Percentiles rank a stretch among this genome's conserved stretches.
Conservation (phyloP, 2,329 filamentous ascomycete species). For the Hypoxylon sp. region DNA sequence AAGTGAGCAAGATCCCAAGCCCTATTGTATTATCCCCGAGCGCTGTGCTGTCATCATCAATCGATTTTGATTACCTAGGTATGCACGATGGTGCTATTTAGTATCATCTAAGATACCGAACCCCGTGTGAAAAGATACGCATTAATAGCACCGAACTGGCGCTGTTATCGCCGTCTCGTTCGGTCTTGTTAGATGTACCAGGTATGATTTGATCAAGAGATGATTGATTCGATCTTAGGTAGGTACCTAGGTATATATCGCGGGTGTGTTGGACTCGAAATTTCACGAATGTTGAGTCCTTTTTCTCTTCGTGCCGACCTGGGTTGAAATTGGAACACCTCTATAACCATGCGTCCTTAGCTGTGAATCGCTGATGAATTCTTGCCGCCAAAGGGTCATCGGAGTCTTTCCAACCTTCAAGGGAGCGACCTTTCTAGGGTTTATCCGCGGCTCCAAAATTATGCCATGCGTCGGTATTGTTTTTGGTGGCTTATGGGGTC, state of each 20-base stretch:
- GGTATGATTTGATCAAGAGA: neutral
- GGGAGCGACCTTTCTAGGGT: constrained; percentile 1
- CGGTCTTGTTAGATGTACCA: neutral
- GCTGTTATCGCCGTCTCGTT: neutral
- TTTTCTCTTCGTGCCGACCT: neutral
- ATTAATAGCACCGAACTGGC: neutral
- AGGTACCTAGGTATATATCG: too few relatives aligned
- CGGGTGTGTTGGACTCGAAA: neutral
- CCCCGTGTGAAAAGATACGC: neutral
- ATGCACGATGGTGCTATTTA: constrained; percentile 31
- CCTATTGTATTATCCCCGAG: constrained; percentile 28
- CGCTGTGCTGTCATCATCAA: constrained; percentile 23
- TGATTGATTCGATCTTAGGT: neutral
- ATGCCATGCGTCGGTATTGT: constrained; percentile 8
- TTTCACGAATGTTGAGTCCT: neutral
- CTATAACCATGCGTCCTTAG: constrained; percentile 8
- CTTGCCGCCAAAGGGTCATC: constrained; percentile 7
- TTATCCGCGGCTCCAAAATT: constrained; percentile 43
- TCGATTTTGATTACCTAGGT: constrained; percentile 37
- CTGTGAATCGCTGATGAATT: constrained; percentile 11
- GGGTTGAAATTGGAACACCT: neutral
- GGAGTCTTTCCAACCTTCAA: neutral
- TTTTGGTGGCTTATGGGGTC: neutral
- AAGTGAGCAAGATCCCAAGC: constrained; percentile 9
- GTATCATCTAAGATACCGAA: too few relatives aligned